phyloP scores from a whole-genome alignment of 2,329 filamentous ascomycete species.

The Pseudomassariella vexata region DNA sequence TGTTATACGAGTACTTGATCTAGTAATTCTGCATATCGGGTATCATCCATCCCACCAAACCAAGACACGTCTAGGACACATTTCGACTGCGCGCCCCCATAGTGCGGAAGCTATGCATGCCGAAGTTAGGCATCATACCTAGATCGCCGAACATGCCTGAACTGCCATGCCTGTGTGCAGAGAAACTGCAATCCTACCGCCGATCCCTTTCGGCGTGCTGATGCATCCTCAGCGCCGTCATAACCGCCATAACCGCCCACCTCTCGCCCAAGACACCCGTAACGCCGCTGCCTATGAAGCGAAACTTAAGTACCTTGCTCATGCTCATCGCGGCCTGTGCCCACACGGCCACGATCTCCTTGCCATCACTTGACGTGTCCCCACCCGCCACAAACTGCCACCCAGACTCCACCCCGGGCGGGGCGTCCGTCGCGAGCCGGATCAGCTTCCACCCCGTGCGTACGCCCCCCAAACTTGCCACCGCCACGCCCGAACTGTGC shows the following conservation, averaged over 20 bases:
- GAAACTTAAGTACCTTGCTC: constrained; percentile 16
- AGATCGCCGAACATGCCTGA: no score
- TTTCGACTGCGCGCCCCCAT: no score
- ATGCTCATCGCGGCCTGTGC: constrained; percentile 10
- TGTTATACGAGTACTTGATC: no score
- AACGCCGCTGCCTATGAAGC: constrained; percentile 14
- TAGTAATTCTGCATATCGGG: no score
- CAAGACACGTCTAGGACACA: no score
- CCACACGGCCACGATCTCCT: constrained; percentile 17
- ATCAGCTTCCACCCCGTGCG: constrained; percentile 18
- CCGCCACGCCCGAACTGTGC: constrained; percentile 13
- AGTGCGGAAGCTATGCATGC: no score
- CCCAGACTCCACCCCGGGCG: constrained; percentile 8
- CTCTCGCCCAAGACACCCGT: constrained; percentile 15
- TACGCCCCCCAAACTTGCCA: constrained; percentile 10
- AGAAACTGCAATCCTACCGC: no score
- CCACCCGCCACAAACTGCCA: constrained; percentile 2
- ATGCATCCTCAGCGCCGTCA: constrained; percentile 16
- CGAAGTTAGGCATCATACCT: no score
- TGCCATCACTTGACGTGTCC: constrained; percentile 13
- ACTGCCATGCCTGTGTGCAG: no score
- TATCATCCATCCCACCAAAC: no score
- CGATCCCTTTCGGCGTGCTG: no score
- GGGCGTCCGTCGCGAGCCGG: constrained; percentile 8
- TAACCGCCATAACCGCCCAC: constrained; percentile 14